Evolutionary conservation across 2,329 filamentous ascomycete genomes (phyloP).

Genomic region (Aspergillus brasiliensis): DNA sequence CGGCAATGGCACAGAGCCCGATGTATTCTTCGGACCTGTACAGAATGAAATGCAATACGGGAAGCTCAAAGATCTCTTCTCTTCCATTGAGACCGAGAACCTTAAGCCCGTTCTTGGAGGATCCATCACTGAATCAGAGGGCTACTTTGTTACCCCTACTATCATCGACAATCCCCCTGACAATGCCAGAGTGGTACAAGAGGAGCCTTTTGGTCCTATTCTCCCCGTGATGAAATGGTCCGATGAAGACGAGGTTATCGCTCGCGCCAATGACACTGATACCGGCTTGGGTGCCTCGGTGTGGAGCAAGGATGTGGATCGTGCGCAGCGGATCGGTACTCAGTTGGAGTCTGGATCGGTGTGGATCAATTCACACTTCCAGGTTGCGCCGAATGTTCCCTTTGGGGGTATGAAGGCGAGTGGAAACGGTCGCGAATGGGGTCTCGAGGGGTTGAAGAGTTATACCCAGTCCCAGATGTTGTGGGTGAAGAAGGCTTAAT

Average conservation of each 20-base stretch:
- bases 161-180: slow-evolving; percentile 59
- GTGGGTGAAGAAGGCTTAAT: slow-evolving; percentile 5
- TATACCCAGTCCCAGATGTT: slow-evolving; percentile 4
- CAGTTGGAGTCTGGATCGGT: slow-evolving; percentile 3
- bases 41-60: slow-evolving; percentile 67
- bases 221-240: slow-evolving; percentile 62
- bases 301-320: slow-evolving; percentile 54
- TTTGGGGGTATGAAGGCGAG: slow-evolving; percentile 2
- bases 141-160: slow-evolving; percentile 59
- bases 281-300: slow-evolving; percentile 59
- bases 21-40: slow-evolving; percentile 57
- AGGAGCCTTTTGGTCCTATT: slow-evolving; percentile 65
- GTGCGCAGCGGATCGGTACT: neutral
- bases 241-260: slow-evolving; percentile 60
- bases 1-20: slow-evolving; percentile 40
- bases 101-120: slow-evolving; percentile 55
- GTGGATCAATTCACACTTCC: slow-evolving; percentile 9
- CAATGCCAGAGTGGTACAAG: slow-evolving; percentile 54
- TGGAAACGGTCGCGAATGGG: slow-evolving; percentile 6
- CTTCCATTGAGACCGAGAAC: slow-evolving; percentile 57
- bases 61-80: slow-evolving; percentile 57
- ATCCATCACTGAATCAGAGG: slow-evolving; percentile 41
- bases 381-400: slow-evolving; percentile 1
- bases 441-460: slow-evolving; percentile 3
- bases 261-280: slow-evolving; percentile 53